Conservation (phyloP, 306 rosid species). For the Parietaria judaica region DNA sequence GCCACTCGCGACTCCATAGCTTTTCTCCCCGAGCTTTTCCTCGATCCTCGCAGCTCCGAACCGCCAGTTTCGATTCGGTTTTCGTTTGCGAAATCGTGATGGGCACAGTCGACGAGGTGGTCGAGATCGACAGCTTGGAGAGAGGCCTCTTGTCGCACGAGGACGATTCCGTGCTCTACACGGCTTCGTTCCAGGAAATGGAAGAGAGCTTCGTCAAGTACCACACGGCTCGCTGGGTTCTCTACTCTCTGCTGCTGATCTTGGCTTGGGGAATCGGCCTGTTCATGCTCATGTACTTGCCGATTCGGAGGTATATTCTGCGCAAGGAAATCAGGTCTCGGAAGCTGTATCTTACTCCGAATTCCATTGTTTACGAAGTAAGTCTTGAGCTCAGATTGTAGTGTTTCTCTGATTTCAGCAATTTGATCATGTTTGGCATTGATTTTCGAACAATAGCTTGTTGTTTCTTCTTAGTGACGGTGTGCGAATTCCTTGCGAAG, state of each 20-base stretch:
- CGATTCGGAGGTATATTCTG: slow-evolving; percentile 56
- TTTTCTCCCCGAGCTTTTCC: too few species aligned
- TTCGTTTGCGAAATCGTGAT: too few species aligned
- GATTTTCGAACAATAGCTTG: slow-evolving; percentile 1
- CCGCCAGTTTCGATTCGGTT: not conserved
- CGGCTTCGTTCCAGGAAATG: slow-evolving; percentile 71
- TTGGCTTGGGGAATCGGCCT: slow-evolving; percentile 88
- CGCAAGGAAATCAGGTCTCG: slow-evolving; percentile 63
- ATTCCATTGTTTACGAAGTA: slow-evolving; percentile 75
- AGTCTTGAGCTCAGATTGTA: not conserved
- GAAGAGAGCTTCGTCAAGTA: slow-evolving; percentile 59
- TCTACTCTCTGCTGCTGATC: slow-evolving; percentile 57
- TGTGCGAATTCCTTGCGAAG: slow-evolving; percentile 14
- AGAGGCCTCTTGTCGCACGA: slow-evolving; percentile 36
- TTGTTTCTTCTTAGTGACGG: slow-evolving; percentile 10
- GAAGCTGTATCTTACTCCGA: slow-evolving; percentile 66
- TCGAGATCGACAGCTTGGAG: slow-evolving; percentile 58
- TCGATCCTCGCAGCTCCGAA: too few species aligned
- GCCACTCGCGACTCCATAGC: too few species aligned
- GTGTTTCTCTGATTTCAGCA: not conserved
- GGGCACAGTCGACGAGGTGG: slow-evolving; percentile 45
- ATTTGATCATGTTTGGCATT: not conserved
- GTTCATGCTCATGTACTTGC: slow-evolving; percentile 72
- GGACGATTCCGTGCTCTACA: slow-evolving; percentile 43
- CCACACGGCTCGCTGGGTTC: slow-evolving; percentile 65